Conservation (phyloP, 345 rosid species). For the Raphanus raphanistrum region DNA sequence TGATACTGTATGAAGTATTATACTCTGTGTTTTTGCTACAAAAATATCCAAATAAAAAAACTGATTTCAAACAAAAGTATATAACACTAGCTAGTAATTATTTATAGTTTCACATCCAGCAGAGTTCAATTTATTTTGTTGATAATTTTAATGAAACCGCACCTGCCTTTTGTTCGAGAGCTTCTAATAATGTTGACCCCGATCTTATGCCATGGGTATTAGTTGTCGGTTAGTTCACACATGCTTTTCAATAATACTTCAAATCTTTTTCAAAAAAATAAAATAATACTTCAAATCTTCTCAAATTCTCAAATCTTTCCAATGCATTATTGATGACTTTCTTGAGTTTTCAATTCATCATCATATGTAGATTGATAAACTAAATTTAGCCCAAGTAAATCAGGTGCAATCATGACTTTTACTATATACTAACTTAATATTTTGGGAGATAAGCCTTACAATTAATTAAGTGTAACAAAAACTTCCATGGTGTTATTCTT, state of each 20-base stretch:
- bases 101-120: background rate
- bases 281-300: background rate
- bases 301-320: background rate
- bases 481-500: background rate
- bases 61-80: background rate
- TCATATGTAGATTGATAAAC: background rate
- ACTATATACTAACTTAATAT: background rate
- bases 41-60: background rate
- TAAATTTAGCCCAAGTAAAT: background rate
- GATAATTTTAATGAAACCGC: background rate
- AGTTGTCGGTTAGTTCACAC: background rate
- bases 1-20: too few relatives aligned
- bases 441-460: background rate
- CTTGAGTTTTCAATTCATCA: constrained; percentile 5
- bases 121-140: background rate
- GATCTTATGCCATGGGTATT: background rate
- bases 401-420: background rate
- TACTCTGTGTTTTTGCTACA: background rate
- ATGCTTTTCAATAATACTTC: constrained; percentile 1
- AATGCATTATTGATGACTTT: constrained; percentile 14
- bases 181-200: background rate
- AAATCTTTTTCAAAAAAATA: background rate
- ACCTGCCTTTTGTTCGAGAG: background rate
- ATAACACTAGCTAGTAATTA: background rate
- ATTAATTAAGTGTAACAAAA: background rate